phyloP scores from a whole-genome alignment of 148 eudicot species.

The Rhododendron kiyosumense region DNA sequence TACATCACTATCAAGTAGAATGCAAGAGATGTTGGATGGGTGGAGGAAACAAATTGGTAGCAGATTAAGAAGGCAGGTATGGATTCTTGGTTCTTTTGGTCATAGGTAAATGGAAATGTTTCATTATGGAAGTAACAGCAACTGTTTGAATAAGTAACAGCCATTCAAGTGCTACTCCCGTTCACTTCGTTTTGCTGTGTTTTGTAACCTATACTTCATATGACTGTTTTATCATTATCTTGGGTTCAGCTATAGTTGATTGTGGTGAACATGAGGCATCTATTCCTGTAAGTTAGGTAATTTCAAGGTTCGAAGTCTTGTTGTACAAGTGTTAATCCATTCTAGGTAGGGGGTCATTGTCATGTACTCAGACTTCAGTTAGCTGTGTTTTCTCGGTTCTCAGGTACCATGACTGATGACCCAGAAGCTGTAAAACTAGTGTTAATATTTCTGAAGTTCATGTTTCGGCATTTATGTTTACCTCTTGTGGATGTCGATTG shows the following conservation, averaged over 20 bases:
- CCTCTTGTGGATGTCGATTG: too few relatives aligned
- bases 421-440: not conserved
- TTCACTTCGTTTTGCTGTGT: not conserved
- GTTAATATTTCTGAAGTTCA: not conserved
- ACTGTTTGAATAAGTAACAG: slow-evolving; percentile 5
- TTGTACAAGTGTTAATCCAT: not conserved
- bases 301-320: not conserved
- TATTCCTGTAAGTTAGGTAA: not conserved
- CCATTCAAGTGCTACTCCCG: not conserved
- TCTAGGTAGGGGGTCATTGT: not conserved
- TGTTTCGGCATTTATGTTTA: not conserved
- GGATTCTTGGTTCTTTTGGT: not conserved
- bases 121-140: not conserved
- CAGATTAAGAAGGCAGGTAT: not conserved
- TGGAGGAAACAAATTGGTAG: not conserved
- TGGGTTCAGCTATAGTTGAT: not conserved
- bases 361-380: not conserved
- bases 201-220: not conserved
- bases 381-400: not conserved
- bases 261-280: slow-evolving; percentile 3
- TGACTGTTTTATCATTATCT: not conserved
- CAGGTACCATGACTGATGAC: not conserved
- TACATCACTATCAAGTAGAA: slow-evolving; percentile 82
- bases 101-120: not conserved
- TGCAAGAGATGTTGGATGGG: not conserved